Percentiles rank a stretch among this genome's conserved stretches.
These are phyloP conservation scores for Tuber umbilicatum DNA, from an alignment of 495 filamentous ascomycete species.

Conservation along the genomic window DNA sequence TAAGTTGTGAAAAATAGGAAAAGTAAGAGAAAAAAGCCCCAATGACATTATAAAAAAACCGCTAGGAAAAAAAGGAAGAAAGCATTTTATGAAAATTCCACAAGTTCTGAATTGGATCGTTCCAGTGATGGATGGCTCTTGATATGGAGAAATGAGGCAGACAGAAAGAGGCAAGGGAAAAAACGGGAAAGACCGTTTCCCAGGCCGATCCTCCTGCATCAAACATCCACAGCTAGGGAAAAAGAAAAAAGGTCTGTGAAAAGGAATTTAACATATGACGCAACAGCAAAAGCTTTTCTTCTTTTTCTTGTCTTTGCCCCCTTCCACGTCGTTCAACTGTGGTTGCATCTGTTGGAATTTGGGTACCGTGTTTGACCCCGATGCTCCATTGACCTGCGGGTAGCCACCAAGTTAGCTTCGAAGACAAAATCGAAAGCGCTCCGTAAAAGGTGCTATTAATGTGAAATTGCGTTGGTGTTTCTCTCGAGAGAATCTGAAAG, in stretches of 20 bases:
- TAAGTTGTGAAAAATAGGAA: not conserved
- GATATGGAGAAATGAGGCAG: slow-evolving; percentile 11
- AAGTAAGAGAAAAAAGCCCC: slow-evolving; percentile 4
- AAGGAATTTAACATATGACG: slow-evolving; percentile 31
- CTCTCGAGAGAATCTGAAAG: not conserved
- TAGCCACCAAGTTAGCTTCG: slow-evolving; percentile 5
- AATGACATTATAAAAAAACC: slow-evolving; percentile 20
- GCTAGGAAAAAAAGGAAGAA: slow-evolving; percentile 10
- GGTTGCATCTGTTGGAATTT: slow-evolving; percentile 8
- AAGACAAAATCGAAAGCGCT: not conserved
- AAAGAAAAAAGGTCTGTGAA: not conserved
- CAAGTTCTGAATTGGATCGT: slow-evolving; percentile 27
- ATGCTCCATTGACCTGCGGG: slow-evolving; percentile 26
- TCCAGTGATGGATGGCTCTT: slow-evolving; percentile 21
- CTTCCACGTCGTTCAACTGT: slow-evolving; percentile 14
- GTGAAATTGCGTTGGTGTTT: slow-evolving; percentile 13
- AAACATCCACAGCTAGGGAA: slow-evolving; percentile 8
- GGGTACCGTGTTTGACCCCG: slow-evolving; percentile 12
- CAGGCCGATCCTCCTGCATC: slow-evolving; percentile 15
- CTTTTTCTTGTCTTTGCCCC: slow-evolving; percentile 22
- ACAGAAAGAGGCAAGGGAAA: slow-evolving; percentile 6
- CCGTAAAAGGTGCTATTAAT: not conserved
- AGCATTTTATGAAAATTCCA: slow-evolving; percentile 22
- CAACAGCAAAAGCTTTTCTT: slow-evolving; percentile 33
- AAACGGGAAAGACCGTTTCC: slow-evolving; percentile 10